Percentiles rank a stretch among this genome's conserved stretches.
Conservation (phyloP, 441 rosid genomes). For the Euphorbia schlechtendalii region DNA sequence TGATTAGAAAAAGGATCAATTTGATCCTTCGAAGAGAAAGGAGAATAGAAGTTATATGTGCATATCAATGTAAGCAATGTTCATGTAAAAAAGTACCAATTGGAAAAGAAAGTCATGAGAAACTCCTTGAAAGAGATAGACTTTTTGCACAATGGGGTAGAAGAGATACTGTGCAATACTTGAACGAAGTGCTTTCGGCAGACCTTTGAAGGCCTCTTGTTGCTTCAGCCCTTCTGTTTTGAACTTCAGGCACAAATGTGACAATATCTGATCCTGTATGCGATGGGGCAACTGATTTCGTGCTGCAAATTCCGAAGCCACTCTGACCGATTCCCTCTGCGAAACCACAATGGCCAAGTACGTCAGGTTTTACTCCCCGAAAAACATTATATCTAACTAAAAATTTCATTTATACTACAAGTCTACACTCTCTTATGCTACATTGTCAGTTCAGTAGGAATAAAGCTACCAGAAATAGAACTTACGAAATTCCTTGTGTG, state of each 20-base stretch:
- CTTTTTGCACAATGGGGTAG: constrained; percentile 40
- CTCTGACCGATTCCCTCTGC: constrained; percentile 73
- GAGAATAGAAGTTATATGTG: neutral
- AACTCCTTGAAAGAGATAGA: constrained; percentile 73
- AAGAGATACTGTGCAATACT: constrained; percentile 81
- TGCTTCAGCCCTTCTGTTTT: constrained; percentile 79
- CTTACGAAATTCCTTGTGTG: constrained; percentile 73
- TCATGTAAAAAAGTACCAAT: constrained; percentile 39
- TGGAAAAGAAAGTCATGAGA: constrained; percentile 69
- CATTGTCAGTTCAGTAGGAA: neutral
- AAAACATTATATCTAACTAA: neutral
- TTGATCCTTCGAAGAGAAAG: neutral
- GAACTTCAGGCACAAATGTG: constrained; percentile 85
- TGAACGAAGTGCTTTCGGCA: constrained; percentile 91
- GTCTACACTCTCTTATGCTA: neutral
- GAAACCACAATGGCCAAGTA: neutral
- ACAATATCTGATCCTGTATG: constrained; percentile 80
- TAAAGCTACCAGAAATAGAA: constrained; percentile 22
- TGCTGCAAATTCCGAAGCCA: constrained; percentile 62
- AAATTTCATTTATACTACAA: neutral
- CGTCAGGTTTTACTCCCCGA: neutral
- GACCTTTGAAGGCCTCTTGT: constrained; percentile 70
- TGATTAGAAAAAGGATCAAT: neutral
- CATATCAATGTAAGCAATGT: neutral
- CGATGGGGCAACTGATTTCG: constrained; percentile 70